Conservation (phyloP, 2,329 filamentous ascomycete genomes). For the Macrophomina phaseolina region DNA sequence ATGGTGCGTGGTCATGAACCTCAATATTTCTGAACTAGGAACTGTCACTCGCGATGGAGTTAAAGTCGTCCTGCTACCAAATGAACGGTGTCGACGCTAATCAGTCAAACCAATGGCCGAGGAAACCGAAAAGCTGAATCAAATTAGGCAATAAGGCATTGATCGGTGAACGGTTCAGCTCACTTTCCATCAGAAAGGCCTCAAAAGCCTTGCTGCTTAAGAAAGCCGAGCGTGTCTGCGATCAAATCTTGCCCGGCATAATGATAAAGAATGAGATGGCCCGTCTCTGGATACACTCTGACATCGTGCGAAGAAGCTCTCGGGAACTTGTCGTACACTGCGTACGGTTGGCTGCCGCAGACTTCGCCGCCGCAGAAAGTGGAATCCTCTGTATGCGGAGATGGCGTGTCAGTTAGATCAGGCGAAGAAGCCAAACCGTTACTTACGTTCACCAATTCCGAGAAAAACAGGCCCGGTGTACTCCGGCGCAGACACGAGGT, state of each 20-base stretch:
- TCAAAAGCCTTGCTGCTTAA: background rate
- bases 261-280: background rate
- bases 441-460: background rate
- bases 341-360: background rate
- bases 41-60: too few relatives aligned
- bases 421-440: too few relatives aligned
- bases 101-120: too few relatives aligned
- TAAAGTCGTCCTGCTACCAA: too few relatives aligned
- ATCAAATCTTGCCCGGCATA: background rate
- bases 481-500: background rate
- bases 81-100: too few relatives aligned
- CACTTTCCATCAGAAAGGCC: too few relatives aligned
- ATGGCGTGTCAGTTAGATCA: background rate
- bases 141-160: too few relatives aligned
- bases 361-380: background rate
- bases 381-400: background rate
- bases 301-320: background rate
- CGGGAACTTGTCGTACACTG: background rate
- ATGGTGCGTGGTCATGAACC: too few relatives aligned
- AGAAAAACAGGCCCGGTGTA: background rate
- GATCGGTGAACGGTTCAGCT: too few relatives aligned
- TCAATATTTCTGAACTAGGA: too few relatives aligned
- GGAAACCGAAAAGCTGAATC: too few relatives aligned
- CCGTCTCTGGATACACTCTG: background rate
- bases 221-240: background rate